Evolutionary conservation across 163 green algal species (phyloP).

Genomic region (Scenedesmus sp.): DNA sequence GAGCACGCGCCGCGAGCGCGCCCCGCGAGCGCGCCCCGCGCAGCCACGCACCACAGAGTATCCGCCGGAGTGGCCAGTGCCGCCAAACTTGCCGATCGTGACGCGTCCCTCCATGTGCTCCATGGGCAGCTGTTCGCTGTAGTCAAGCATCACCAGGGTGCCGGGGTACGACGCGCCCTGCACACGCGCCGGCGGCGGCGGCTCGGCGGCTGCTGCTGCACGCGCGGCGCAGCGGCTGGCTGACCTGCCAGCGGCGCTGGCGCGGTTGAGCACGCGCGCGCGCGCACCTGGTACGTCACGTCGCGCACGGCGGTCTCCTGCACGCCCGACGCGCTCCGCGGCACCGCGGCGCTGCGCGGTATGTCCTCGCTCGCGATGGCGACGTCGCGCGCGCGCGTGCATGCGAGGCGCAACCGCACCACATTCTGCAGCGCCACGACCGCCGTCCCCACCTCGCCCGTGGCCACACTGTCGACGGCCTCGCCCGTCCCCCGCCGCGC

Average conservation of each 20-base stretch:
- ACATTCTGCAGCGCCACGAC: constrained; percentile 6
- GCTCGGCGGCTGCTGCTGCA: too few relatives aligned
- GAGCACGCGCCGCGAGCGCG: too few relatives aligned
- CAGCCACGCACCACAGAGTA: background rate
- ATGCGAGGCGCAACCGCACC: background rate
- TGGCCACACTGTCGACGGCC: background rate
- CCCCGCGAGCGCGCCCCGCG: too few relatives aligned
- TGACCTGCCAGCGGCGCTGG: background rate
- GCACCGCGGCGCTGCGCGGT: background rate
- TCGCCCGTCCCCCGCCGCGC: background rate
- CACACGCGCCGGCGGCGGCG: too few relatives aligned
- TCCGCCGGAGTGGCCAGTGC: background rate
- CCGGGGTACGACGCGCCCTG: background rate
- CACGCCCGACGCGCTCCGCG: background rate
- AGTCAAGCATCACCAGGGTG: background rate
- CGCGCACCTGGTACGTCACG: background rate
- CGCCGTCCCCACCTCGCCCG: background rate
- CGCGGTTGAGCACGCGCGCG: background rate
- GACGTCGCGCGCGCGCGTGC: background rate
- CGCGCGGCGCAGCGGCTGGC: too few relatives aligned
- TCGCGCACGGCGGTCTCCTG: background rate
- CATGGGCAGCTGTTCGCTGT: background rate
- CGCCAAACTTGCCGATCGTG: background rate
- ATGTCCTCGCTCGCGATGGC: background rate
- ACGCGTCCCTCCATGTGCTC: background rate